Conservation (phyloP, 2,329 filamentous ascomycete species). For the Aspergillus japonicus region DNA sequence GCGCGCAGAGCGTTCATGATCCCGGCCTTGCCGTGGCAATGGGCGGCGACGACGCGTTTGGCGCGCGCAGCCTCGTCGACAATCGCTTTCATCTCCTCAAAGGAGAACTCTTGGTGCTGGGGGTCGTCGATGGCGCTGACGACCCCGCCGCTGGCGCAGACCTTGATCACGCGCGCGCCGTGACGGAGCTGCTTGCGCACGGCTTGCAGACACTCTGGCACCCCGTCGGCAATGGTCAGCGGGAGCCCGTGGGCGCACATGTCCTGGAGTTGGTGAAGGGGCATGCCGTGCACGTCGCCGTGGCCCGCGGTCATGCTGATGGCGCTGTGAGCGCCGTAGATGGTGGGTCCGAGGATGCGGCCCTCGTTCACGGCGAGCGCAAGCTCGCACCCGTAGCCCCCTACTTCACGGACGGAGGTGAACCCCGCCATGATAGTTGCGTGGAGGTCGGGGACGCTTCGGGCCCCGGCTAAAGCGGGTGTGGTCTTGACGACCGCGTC, state of each 20-base stretch:
- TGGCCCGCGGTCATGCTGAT: slow-evolving; percentile 53
- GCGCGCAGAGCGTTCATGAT: slow-evolving; percentile 48
- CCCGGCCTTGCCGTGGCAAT: slow-evolving; percentile 49
- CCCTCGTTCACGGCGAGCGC: slow-evolving; percentile 46
- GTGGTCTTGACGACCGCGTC: slow-evolving; percentile 17
- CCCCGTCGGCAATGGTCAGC: slow-evolving; percentile 46
- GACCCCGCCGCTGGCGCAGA: slow-evolving; percentile 48
- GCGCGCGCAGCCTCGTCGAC: slow-evolving; percentile 46
- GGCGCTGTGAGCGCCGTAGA: slow-evolving; percentile 48
- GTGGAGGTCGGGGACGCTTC: slow-evolving; percentile 43
- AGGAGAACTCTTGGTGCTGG: slow-evolving; percentile 46
- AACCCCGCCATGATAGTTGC: slow-evolving; percentile 50
- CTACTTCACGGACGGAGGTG: slow-evolving; percentile 53
- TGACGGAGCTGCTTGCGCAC: slow-evolving; percentile 47
- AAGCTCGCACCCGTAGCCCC: slow-evolving; percentile 49
- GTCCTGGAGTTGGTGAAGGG: slow-evolving; percentile 1
- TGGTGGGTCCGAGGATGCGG: slow-evolving; percentile 48
- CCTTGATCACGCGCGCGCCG: slow-evolving; percentile 52
- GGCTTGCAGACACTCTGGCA: slow-evolving; percentile 46
- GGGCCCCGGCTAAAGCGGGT: slow-evolving; percentile 41
- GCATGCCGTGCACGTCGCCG: slow-evolving; percentile 42
- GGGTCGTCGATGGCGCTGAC: slow-evolving; percentile 46
- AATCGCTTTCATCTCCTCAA: slow-evolving; percentile 45
- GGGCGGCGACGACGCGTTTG: slow-evolving; percentile 44
- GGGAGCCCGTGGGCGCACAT: slow-evolving; percentile 18